These are phyloP conservation scores for Funneliformis geosporum DNA, from an alignment of 192 early-diverging fungal genomes.

Conservation along the genomic window DNA sequence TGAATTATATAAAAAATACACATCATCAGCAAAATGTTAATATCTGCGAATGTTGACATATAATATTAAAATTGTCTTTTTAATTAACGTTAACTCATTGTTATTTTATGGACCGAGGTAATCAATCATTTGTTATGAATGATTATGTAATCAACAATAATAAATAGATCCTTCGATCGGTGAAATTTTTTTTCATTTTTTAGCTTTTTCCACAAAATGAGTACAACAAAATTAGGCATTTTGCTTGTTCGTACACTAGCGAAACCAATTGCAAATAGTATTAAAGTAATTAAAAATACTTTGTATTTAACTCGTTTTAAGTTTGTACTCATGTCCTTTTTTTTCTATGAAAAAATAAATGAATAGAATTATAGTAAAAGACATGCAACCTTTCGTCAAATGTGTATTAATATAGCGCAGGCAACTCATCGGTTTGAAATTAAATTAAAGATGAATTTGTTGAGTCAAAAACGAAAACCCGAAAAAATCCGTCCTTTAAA, in stretches of 20 bases:
- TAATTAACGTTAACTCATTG: too few relatives aligned
- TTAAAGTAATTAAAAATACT: constrained; percentile 48
- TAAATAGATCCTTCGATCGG: too few relatives aligned
- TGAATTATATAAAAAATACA: too few relatives aligned
- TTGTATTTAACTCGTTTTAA: background rate
- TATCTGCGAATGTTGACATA: too few relatives aligned
- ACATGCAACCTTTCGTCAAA: constrained; percentile 61
- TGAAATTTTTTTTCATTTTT: background rate
- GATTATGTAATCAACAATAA: too few relatives aligned
- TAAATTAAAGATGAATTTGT: constrained; percentile 78
- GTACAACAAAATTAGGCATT: constrained; percentile 63
- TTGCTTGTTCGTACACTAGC: constrained; percentile 64
- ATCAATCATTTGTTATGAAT: too few relatives aligned
- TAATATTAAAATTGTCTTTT: too few relatives aligned
- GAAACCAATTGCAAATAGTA: constrained; percentile 58
- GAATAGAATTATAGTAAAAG: constrained; percentile 42
- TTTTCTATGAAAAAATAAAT: background rate
- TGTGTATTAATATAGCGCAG: constrained; percentile 78
- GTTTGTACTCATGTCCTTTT: background rate
- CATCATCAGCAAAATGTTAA: too few relatives aligned
- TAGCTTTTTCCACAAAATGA: constrained; percentile 43
- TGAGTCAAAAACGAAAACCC: constrained; percentile 75
- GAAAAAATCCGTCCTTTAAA: constrained; percentile 78
- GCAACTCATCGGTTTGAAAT: constrained; percentile 76
- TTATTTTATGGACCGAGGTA: too few relatives aligned